Percentiles rank a stretch among this genome's conserved stretches.
phyloP scores from a whole-genome alignment of 768 basidiomycete species.

The Gautieria morchelliformis region DNA sequence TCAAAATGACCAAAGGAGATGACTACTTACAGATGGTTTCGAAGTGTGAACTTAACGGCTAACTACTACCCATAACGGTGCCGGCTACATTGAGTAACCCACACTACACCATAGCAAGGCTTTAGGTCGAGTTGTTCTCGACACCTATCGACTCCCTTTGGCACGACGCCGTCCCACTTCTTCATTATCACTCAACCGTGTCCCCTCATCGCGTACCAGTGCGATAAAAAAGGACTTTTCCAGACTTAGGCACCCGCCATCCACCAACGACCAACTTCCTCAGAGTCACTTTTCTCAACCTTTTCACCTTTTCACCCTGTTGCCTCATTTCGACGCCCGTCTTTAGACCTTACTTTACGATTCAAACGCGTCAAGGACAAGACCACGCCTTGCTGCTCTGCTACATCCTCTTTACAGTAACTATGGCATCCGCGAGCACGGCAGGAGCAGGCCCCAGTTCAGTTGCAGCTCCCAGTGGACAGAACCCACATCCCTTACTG shows the following conservation, averaged over 20 bases:
- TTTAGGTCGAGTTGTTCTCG: background rate
- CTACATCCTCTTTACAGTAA: background rate
- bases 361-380: background rate
- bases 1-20: too few species aligned
- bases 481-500: slow-evolving; percentile 35
- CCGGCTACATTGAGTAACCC: slow-evolving; percentile 19
- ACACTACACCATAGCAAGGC: background rate
- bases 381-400: background rate
- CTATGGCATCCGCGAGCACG: slow-evolving; percentile 7
- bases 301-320: background rate
- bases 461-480: slow-evolving; percentile 24
- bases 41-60: slow-evolving; percentile 1
- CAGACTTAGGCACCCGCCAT: background rate
- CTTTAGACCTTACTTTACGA: background rate
- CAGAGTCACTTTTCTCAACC: background rate
- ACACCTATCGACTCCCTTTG: background rate
- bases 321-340: background rate
- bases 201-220: background rate
- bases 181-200: background rate
- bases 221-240: background rate
- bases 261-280: background rate
- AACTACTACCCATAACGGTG: too few species aligned
- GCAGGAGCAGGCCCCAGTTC: slow-evolving; percentile 5
- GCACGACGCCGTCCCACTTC: slow-evolving; percentile 1
- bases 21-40: too few species aligned